These are phyloP conservation scores for Piper betle DNA, from an alignment of 164 flowering plant species.

Conservation along the genomic window DNA sequence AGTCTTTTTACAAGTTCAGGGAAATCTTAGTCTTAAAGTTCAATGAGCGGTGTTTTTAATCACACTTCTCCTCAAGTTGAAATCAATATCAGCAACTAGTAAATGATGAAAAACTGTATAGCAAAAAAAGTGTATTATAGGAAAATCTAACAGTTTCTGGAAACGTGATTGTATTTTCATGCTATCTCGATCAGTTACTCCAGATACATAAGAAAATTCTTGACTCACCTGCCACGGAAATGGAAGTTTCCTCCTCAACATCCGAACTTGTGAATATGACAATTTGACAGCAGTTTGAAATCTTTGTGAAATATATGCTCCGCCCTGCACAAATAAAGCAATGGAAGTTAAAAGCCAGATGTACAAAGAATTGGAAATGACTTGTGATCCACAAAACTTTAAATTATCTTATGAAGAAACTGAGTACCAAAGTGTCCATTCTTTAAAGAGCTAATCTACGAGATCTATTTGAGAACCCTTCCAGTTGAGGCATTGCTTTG, in stretches of 20 bases:
- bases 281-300: conserved; percentile 1
- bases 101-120: too few relatives aligned
- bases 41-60: too few relatives aligned
- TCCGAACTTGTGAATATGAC: conserved; percentile 5
- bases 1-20: neutral
- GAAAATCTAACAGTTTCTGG: too few relatives aligned
- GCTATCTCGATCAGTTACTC: neutral
- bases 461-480: neutral
- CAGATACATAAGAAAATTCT: conserved; percentile 1
- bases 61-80: too few relatives aligned
- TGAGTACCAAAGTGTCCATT: conserved; percentile 3
- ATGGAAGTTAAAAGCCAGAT: neutral
- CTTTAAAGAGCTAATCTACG: neutral
- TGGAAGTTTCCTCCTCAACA: conserved; percentile 9
- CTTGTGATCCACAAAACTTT: neutral
- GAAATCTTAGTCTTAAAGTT: too few relatives aligned
- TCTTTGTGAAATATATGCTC: neutral
- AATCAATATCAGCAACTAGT: too few relatives aligned
- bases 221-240: conserved; percentile 5
- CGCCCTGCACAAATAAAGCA: conserved; percentile 3
- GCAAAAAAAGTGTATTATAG: too few relatives aligned
- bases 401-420: neutral
- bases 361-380: neutral
- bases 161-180: too few relatives aligned
- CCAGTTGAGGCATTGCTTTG: neutral